Base-by-base conservation (phyloP, 108 stramenopile species). In the Cyclotella sp. region DNA sequence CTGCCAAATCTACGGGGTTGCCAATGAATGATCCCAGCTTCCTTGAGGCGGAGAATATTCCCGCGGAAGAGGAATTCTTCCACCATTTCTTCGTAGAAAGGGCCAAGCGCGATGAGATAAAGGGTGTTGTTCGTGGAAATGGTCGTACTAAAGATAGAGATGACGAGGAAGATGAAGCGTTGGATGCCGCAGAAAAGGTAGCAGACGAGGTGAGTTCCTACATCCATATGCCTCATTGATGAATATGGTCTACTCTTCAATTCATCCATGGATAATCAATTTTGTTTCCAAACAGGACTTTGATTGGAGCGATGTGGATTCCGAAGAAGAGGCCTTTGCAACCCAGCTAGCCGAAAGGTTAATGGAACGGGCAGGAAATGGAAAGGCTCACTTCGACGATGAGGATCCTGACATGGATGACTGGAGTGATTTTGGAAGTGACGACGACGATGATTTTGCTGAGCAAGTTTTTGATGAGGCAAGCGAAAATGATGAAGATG, bases 331-430 rank as follows among this genome's bases (percentile, higher is more conserved):
- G 70, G 88, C 82, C 15, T 99, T 95, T 75, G 98, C 96, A 30
- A 88, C 96, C 47, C 66, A 84, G 34, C 87, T 98, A 29, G 99
- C 98, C 12, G 82, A 91, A 74, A 89, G 90, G 52, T 72, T 99
- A 15, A 93, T 98, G 93, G 85, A 88, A 65, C 84, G 86, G 29
- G 43, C 84, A 12, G 89, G 81, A 29, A 79, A 89, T 63, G 95
- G 86, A 24, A 86, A 82, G 29, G 93, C 75, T 6, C 91, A 94
- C 62, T 78, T 86, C 47, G 97, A 97, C 45, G 96, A 96, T 54
- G 97, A 96, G 74, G 95, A 94, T 76, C 92, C 91, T n/a, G 96
- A 97, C 72, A 92, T 91, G 88, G 95, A 90, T 26, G 95, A 77
- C 52, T 96, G 95, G 96, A 88, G 83, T 72, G 93, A 95, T 70